phyloP scores from a whole-genome alignment of 192 early-diverging fungal species.

The Diversispora epigaea region DNA sequence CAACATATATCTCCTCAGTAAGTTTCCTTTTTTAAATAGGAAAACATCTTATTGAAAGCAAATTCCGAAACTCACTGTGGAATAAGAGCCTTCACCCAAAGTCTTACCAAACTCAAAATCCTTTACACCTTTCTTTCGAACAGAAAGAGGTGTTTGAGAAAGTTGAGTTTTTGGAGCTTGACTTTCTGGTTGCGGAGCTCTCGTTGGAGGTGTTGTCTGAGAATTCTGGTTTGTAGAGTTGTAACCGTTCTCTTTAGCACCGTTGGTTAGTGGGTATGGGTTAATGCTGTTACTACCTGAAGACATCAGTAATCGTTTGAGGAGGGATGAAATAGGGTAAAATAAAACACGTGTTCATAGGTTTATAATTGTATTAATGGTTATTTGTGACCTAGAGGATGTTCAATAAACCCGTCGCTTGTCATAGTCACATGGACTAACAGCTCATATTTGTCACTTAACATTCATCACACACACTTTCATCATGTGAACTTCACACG shows the following conservation, averaged over 20 bases:
- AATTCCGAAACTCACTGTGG: slow-evolving; percentile 61
- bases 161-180: not conserved
- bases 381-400: too few species aligned
- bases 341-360: too few species aligned
- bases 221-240: not conserved
- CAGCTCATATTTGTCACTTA: too few species aligned
- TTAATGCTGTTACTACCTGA: slow-evolving; percentile 6
- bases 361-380: too few species aligned
- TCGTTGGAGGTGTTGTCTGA: not conserved
- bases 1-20: too few species aligned
- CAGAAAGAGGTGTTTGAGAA: slow-evolving; percentile 16
- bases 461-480: too few species aligned
- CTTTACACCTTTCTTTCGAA: slow-evolving; percentile 67
- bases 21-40: too few species aligned
- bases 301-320: not conserved
- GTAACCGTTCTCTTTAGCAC: not conserved
- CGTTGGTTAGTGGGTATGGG: not conserved
- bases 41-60: too few species aligned
- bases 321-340: too few species aligned
- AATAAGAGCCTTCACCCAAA: slow-evolving; percentile 95
- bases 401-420: too few species aligned
- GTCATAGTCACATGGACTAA: too few species aligned
- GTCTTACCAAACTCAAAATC: slow-evolving; percentile 86
- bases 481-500: too few species aligned
- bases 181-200: not conserved